Conservation (phyloP, 1,284 basidiomycete species). For the Exsudoporus floridanus region DNA sequence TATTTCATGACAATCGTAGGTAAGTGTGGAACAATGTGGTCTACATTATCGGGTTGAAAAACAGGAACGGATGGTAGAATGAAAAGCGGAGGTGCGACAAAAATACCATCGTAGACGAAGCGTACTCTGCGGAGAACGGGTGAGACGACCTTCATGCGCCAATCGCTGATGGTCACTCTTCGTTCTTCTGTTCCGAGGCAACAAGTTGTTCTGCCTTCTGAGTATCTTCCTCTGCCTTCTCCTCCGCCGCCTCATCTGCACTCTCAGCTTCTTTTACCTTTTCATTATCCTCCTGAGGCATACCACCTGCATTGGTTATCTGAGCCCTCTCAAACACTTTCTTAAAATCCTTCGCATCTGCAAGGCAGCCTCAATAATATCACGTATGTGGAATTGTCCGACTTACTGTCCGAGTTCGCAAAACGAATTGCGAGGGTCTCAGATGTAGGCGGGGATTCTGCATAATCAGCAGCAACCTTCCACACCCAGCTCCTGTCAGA, state of each 20-base stretch:
- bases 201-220: slow-evolving; percentile 32
- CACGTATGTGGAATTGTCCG: neutral
- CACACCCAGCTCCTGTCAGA: slow-evolving; percentile 99
- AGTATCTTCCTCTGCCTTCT: slow-evolving; percentile 33
- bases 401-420: slow-evolving; percentile 93
- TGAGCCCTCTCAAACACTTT: slow-evolving; percentile 83
- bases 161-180: slow-evolving; percentile 17
- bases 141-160: neutral
- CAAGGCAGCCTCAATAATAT: slow-evolving; percentile 3
- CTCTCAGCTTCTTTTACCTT: slow-evolving; percentile 35
- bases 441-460: slow-evolving; percentile 83
- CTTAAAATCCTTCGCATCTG: slow-evolving; percentile 90
- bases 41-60: slow-evolving; percentile 32
- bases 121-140: slow-evolving; percentile 11
- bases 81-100: slow-evolving; percentile 6
- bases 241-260: slow-evolving; percentile 32
- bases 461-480: slow-evolving; percentile 95
- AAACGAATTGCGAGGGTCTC: slow-evolving; percentile 99
- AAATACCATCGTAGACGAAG: slow-evolving; percentile 7
- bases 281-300: slow-evolving; percentile 32
- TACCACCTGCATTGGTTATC: slow-evolving; percentile 56
- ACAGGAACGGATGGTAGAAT: slow-evolving; percentile 8
- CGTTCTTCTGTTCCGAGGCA: slow-evolving; percentile 29
- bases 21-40: slow-evolving; percentile 29
- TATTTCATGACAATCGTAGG: slow-evolving; percentile 31